Evolutionary conservation across 2,329 filamentous ascomycete species (phyloP).

Genomic region (Penicillium hordei): DNA sequence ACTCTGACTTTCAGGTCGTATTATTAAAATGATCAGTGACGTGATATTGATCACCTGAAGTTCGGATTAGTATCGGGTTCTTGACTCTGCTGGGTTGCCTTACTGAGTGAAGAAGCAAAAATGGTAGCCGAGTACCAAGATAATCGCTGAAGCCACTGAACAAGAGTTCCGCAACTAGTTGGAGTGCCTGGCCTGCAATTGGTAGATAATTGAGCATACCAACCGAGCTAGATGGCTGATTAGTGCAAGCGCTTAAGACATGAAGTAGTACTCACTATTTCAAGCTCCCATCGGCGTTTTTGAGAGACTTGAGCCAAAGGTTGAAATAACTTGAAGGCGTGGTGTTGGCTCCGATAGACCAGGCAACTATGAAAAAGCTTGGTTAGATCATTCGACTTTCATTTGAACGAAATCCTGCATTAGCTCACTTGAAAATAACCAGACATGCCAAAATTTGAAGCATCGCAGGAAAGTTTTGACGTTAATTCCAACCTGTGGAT

Average conservation of each 20-base stretch:
- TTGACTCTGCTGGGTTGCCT: not conserved
- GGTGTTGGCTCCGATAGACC: not conserved
- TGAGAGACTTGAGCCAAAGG: not conserved
- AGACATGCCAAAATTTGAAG: not conserved
- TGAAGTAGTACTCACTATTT: not conserved
- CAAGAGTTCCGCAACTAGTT: not conserved
- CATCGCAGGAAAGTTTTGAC: not conserved
- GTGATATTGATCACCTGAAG: not conserved
- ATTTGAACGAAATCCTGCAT: not conserved
- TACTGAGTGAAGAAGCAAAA: not conserved
- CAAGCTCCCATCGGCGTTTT: not conserved
- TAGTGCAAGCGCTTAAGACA: not conserved
- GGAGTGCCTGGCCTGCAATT: not conserved
- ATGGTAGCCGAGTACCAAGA: not conserved
- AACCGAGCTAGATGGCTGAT: not conserved
- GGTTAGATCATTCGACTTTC: not conserved
- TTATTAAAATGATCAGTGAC: not conserved
- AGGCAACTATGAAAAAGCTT: not conserved
- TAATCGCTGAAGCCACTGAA: not conserved
- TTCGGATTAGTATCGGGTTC: not conserved
- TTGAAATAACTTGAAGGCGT: not conserved
- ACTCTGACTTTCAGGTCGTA: not conserved
- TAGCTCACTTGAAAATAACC: not conserved
- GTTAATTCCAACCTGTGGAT: not conserved
- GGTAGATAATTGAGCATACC: not conserved